Conservation (phyloP, 495 filamentous ascomycete genomes). For the Amniculicola lignicola region DNA sequence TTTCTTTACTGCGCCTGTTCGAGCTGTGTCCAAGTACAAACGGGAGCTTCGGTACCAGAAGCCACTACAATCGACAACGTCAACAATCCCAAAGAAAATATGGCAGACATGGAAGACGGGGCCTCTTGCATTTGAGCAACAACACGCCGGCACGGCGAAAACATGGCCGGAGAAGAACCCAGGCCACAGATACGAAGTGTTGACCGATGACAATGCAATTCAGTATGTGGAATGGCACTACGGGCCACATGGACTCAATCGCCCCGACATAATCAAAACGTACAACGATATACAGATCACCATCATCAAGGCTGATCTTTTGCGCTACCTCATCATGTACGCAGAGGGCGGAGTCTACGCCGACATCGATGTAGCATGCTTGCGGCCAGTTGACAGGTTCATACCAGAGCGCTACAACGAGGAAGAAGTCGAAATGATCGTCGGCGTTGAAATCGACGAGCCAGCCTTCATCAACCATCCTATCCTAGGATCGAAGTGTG, state of each 20-base stretch:
- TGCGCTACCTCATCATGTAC: slow-evolving; percentile 55
- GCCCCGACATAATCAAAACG: slow-evolving; percentile 57
- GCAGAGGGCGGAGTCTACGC: slow-evolving; percentile 52
- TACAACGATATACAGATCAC: slow-evolving; percentile 55
- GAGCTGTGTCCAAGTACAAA: slow-evolving; percentile 24
- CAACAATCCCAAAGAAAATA: slow-evolving; percentile 52
- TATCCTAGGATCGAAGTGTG: slow-evolving; percentile 59
- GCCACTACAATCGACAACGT: slow-evolving; percentile 7
- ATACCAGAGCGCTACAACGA: slow-evolving; percentile 46
- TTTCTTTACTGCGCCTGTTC: slow-evolving; percentile 26
- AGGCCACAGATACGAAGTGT: slow-evolving; percentile 58
- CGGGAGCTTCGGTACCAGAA: slow-evolving; percentile 26
- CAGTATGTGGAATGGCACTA: slow-evolving; percentile 59
- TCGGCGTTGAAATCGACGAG: slow-evolving; percentile 65
- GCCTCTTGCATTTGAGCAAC: slow-evolving; percentile 55
- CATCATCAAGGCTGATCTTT: slow-evolving; percentile 56
- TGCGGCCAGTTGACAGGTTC: slow-evolving; percentile 47
- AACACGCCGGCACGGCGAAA: slow-evolving; percentile 51
- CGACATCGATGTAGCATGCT: slow-evolving; percentile 52
- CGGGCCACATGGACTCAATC: slow-evolving; percentile 55
- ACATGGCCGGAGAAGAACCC: slow-evolving; percentile 61
- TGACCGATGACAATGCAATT: slow-evolving; percentile 61
- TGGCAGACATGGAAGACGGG: slow-evolving; percentile 69
- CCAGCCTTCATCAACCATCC: slow-evolving; percentile 58
- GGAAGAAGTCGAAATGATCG: slow-evolving; percentile 56